Base-by-base conservation (phyloP, 164 flowering plant genomes). In the Nelumbo lutea region DNA sequence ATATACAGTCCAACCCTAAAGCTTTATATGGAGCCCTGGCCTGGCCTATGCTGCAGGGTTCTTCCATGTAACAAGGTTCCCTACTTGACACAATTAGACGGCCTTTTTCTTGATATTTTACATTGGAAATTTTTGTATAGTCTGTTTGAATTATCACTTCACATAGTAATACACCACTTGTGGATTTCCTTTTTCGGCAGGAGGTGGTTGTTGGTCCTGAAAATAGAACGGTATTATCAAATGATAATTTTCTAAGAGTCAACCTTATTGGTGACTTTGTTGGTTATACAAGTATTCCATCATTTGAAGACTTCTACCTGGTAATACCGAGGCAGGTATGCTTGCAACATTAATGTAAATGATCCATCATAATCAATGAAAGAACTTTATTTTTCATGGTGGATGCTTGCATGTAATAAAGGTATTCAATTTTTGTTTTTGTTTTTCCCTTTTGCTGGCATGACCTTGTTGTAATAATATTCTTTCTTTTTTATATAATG, bases 301-400 rank as follows among this genome's bases (percentile, higher is more conserved):
- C 94, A 61, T 89, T 92, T 77, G 98, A 95, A 74, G 96, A 88
- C 61, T 90, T 84, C 69, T 94, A 86, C 75, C 97, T 94, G 59
- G 98, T 89, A 52, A 85, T 79, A 65, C 98, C 98, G 6, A 88
- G 90, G 78, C 84, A 85, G 97, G 98, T 91, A 84, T 76, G 81
- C 61, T 73, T 73, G 44, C 59, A 40, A 27, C 8, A 45, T 51
- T 73, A 7, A 45, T 64, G 64, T n/a, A 44, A 42, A 44, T 48
- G 52, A 27, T 27, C 27, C 27, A 27, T 27, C 27, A 27, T 27
- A 27, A 27, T 27, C 27, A 27, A 27, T 27, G 27, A 27, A 27
- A 27, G 27, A 27, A 27, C 27, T 27, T 27, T 27, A 27, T 27
- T 27, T 27, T 27, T 27, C 0, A 27, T 27, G 27, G 27, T 27